Base-by-base conservation (phyloP, 176 grass and related monocot species). In the Musa acuminata region DNA sequence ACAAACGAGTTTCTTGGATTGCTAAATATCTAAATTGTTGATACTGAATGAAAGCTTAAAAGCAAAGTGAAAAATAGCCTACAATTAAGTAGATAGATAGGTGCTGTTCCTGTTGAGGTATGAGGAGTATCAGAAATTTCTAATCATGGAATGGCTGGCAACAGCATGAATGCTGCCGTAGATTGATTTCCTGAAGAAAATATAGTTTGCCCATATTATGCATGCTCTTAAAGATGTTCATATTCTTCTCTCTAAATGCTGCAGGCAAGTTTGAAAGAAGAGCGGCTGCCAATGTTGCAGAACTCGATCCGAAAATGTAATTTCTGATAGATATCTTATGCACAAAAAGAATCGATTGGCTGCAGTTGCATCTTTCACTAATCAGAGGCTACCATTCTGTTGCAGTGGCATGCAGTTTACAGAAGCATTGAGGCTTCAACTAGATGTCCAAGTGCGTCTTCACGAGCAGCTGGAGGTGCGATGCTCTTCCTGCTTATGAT, bases 401-500 rank as follows among this genome's bases (percentile, higher is more conserved):
- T 77, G 82, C 71, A 96, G 93, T 83, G 89, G 87, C 59, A 75
- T 80, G 72, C 85, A 90, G 63, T 86, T 92, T 67, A 92, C 93
- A 6, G 87, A 96, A 79, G 87, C 93, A 78, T 85, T 96, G 23
- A 77, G 67, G 72, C 77, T 86, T 72, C 93, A 96, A 76, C 84
- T 92, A 52, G 89, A 92, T 73, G 89, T 96, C 27, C 93, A 96
- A 81, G 88, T 80, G 81, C 76, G 83, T n/a, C 93, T 96, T 81
- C 87, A 96, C 51, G 90, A 96, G 77, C 93, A 96, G 80, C 87
- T 96, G 1, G 87, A 92, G 93, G 93, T 96, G 71, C 70, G 5
- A 2, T 69, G 19, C 4, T 16, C 4, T 43, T 43, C 35, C 35
- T 43, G 35, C 35, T 43, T 43, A 43, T 43, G 35, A 5, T 43